These are phyloP conservation scores for Pichia manshurica DNA, from an alignment of 805 yeast genomes.

Conservation along the genomic window DNA sequence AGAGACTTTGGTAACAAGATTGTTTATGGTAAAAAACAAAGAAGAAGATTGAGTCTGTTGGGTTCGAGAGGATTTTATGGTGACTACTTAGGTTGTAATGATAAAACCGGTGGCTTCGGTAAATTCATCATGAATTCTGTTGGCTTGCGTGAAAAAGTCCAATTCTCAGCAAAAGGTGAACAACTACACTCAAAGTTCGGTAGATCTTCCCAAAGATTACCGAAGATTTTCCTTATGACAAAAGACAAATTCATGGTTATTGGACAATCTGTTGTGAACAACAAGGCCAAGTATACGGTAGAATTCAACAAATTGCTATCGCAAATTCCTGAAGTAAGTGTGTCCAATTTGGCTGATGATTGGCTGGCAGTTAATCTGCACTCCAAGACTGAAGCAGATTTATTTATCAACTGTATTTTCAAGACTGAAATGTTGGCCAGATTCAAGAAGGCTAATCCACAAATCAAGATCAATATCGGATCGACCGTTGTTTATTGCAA, in stretches of 20 bases:
- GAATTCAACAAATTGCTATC: conserved; percentile 61
- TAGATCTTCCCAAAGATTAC: conserved; percentile 75
- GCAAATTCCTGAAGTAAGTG: conserved; percentile 53
- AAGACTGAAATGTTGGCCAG: conserved; percentile 86
- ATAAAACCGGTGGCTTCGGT: conserved; percentile 63
- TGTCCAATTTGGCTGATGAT: conserved; percentile 81
- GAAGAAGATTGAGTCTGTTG: conserved; percentile 79
- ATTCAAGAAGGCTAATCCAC: conserved; percentile 54
- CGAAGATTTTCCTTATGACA: conserved; percentile 69
- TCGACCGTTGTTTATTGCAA: conserved; percentile 76
- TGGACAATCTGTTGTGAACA: conserved; percentile 62
- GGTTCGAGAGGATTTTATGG: conserved; percentile 91
- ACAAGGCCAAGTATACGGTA: conserved; percentile 45
- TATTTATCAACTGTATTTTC: conserved; percentile 71
- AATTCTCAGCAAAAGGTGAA: conserved; percentile 80
- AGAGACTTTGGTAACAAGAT: conserved; percentile 78
- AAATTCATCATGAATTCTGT: conserved; percentile 63
- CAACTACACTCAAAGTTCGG: conserved; percentile 83
- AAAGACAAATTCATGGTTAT: conserved; percentile 57
- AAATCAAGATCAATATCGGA: conserved; percentile 59
- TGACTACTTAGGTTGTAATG: conserved; percentile 87
- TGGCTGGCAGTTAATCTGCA: conserved; percentile 75
- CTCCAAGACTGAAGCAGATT: conserved; percentile 62
- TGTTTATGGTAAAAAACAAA: conserved; percentile 72
- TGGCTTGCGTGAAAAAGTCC: conserved; percentile 63